Evolutionary conservation across 2,329 filamentous ascomycete genomes (phyloP).

Genomic region (Clarireedia sp.): DNA sequence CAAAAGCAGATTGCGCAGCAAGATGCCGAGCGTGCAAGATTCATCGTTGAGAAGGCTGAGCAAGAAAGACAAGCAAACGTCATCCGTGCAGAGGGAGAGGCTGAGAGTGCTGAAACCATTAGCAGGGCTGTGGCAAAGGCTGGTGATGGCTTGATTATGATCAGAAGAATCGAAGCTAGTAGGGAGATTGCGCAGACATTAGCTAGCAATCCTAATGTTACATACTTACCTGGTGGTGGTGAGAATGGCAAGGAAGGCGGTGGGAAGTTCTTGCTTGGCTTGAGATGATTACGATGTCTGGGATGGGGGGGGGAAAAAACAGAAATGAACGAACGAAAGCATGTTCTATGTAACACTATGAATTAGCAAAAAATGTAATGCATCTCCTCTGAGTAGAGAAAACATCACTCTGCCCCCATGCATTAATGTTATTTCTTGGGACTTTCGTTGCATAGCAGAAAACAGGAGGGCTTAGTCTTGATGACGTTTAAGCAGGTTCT

Average conservation of each 20-base stretch:
- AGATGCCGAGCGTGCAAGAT: conserved; percentile 92
- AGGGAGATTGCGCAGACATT: conserved; percentile 91
- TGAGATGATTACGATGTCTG: conserved; percentile 37
- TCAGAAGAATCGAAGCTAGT: conserved; percentile 93
- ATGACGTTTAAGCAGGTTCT: too few species aligned
- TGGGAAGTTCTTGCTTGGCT: conserved; percentile 58
- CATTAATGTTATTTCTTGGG: too few species aligned
- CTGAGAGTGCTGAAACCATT: conserved; percentile 93
- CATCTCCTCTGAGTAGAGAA: too few species aligned
- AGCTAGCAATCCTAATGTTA: conserved; percentile 86
- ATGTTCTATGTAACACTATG: conserved; percentile 8
- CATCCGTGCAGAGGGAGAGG: conserved; percentile 95
- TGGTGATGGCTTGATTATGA: conserved; percentile 89
- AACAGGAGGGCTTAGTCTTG: too few species aligned
- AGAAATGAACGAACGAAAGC: neutral
- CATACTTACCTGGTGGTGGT: conserved; percentile 77
- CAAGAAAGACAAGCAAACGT: conserved; percentile 98
- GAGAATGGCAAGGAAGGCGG: conserved; percentile 45
- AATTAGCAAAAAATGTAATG: neutral
- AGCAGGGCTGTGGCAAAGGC: conserved; percentile 86
- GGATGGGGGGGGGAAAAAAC: neutral
- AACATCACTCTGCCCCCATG: too few species aligned
- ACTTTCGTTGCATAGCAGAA: too few species aligned
- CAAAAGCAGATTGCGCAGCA: conserved; percentile 99
- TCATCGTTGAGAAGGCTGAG: conserved; percentile 98